Base-by-base conservation (phyloP, 2,329 filamentous ascomycete genomes). In the Pyricularia sp. region DNA sequence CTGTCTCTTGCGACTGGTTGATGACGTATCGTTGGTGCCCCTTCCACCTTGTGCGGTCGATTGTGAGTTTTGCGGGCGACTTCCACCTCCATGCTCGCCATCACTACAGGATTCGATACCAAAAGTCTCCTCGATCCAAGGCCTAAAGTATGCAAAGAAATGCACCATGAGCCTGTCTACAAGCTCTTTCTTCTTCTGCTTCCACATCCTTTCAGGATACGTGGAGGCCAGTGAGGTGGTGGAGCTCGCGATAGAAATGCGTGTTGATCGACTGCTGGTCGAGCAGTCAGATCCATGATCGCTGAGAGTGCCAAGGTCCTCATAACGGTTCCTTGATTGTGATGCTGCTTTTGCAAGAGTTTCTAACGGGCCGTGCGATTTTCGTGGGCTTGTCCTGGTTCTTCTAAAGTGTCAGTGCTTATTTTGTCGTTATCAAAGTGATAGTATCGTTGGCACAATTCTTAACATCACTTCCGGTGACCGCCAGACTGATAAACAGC, bases 91-190 rank as follows among this genome's bases (percentile, higher is more conserved):
- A 69, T 25, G 65, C 70, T 23, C 50, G 7, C 30, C 42, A 30
- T 31, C 50, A 20, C n/a, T 70, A 65, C 70, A 67, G 68, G 33
- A 61, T 23, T 65, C 63, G 20, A 69, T 28, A 65, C 65, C 58
- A 64, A 66, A 67, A 42, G 33, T 33, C 67, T 66, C 69, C 14
- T 74, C 69, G 72, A 75, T 71, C 71, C 73, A 74, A 72, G 68
- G 63, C 55, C 73, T 65, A 67, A 75, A 69, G 20, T 66, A 61
- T 59, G 64, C 26, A 64, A 63, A 50, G 73, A 69, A 68, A 70
- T 55, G 71, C 25, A 69, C 72, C 74, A 75, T 75, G 71, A 72
- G 72, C 74, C 36, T 70, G n/a, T 71, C 71, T 17, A 75, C 66
- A 25, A 74, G 73, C 68, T 71, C 70, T 67, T 73, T 70, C 69